Percentiles rank a stretch among this genome's conserved stretches.
Conservation (phyloP, 371 early-diverging fungal genomes). For the Sporodiniella umbellata region DNA sequence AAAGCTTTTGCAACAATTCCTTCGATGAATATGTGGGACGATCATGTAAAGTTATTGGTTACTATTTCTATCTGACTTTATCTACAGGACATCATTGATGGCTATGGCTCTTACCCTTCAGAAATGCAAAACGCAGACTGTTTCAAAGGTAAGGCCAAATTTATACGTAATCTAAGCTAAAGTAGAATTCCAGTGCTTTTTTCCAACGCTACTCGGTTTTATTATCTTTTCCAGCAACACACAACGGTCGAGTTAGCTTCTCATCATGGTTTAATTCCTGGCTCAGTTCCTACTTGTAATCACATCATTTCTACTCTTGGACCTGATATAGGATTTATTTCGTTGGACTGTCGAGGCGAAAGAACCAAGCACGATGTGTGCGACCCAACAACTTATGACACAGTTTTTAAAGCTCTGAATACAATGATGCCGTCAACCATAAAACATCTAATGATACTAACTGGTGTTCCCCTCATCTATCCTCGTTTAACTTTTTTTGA, state of each 20-base stretch:
- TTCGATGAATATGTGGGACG: slow-evolving; percentile 71
- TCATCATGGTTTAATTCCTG: slow-evolving; percentile 47
- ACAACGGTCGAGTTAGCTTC: slow-evolving; percentile 57
- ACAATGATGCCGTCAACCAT: slow-evolving; percentile 49
- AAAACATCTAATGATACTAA: slow-evolving; percentile 56
- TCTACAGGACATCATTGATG: slow-evolving; percentile 58
- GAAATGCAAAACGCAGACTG: slow-evolving; percentile 57
- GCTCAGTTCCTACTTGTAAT: slow-evolving; percentile 21
- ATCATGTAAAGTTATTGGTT: slow-evolving; percentile 47
- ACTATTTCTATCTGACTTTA: not conserved
- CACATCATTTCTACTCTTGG: slow-evolving; percentile 27
- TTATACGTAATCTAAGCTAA: too few species aligned
- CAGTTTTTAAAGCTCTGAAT: slow-evolving; percentile 53
- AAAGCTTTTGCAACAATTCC: slow-evolving; percentile 69
- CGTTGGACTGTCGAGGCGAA: slow-evolving; percentile 74
- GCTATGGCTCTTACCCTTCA: slow-evolving; percentile 79
- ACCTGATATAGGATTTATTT: slow-evolving; percentile 58
- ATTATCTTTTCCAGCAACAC: slow-evolving; percentile 83
- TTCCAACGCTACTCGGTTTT: slow-evolving; percentile 70
- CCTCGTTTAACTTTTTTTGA: slow-evolving; percentile 68
- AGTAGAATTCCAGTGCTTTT: slow-evolving; percentile 13
- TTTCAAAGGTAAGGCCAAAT: slow-evolving; percentile 15
- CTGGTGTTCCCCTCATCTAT: slow-evolving; percentile 75
- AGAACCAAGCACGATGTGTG: slow-evolving; percentile 62
- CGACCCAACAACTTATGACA: slow-evolving; percentile 54